A percentile compares a stretch with the other conserved stretches of the same genome.
phyloP scores from a whole-genome alignment of 2,329 filamentous ascomycete species.

The Claviceps paspali region DNA sequence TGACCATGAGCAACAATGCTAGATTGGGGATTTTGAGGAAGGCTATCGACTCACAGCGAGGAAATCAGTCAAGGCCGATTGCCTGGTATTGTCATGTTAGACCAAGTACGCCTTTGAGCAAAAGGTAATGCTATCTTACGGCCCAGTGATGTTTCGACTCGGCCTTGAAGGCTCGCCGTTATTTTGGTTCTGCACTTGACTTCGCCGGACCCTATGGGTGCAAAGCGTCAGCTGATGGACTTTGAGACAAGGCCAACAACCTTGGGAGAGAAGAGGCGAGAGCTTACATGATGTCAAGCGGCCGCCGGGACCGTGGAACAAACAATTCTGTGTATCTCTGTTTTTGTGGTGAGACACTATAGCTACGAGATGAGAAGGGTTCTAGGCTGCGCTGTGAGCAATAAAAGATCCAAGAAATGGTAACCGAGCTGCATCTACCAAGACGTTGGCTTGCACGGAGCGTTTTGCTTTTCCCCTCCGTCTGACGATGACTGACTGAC shows the following conservation, averaged over 20 bases:
- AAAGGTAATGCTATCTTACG: slow-evolving; percentile 15
- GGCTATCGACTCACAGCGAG: slow-evolving; percentile 26
- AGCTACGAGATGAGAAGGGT: no score
- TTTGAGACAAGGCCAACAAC: not conserved
- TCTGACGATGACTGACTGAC: not conserved
- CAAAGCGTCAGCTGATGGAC: not conserved
- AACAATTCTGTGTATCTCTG: not conserved
- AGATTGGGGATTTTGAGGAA: no score
- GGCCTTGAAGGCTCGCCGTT: slow-evolving; percentile 10
- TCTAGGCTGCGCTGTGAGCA: not conserved
- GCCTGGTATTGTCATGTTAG: slow-evolving; percentile 15
- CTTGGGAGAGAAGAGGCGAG: not conserved
- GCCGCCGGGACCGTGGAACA: not conserved
- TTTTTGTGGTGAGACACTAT: not conserved
- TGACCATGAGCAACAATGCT: slow-evolving; percentile 10
- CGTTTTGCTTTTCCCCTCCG: not conserved
- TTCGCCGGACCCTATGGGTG: slow-evolving; percentile 5
- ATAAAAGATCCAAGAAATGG: not conserved
- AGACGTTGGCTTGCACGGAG: not conserved
- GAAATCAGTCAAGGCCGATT: slow-evolving; percentile 39
- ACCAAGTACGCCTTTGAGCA: not conserved
- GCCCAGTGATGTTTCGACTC: slow-evolving; percentile 22
- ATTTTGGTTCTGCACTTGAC: slow-evolving; percentile 6
- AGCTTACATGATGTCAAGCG: slow-evolving; percentile 2
- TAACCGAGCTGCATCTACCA: not conserved